phyloP scores from a whole-genome alignment of 192 early-diverging fungal species.

The Jimgerdemannia lactiflua region DNA sequence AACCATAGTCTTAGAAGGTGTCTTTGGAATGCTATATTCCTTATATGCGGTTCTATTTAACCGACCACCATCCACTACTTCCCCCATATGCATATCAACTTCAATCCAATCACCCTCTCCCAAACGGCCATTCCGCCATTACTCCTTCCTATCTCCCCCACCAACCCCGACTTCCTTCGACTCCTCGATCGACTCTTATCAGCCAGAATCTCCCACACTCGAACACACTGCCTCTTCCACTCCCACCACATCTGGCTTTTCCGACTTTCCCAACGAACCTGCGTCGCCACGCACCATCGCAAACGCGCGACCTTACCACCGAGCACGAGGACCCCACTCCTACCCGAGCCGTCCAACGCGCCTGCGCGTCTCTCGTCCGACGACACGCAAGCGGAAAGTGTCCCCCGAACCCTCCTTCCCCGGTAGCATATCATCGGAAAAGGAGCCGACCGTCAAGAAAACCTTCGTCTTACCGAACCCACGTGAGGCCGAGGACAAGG shows the following conservation, averaged over 20 bases:
- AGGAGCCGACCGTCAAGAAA: background rate
- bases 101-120: background rate
- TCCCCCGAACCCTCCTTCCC: background rate
- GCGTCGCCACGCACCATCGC: background rate
- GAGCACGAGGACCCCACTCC: background rate
- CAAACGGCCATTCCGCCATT: background rate
- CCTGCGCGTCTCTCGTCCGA: background rate
- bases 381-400: background rate
- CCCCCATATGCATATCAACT: background rate
- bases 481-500: slow-evolving; percentile 29
- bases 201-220: background rate
- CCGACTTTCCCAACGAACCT: background rate
- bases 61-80: background rate
- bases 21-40: background rate
- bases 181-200: background rate
- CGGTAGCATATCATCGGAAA: background rate
- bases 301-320: background rate
- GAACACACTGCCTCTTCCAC: background rate
- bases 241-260: background rate
- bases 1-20: background rate
- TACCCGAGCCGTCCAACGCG: background rate
- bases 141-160: background rate
- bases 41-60: background rate
- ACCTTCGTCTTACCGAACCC: background rate
- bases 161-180: background rate